Evolutionary conservation across 495 filamentous ascomycete species (phyloP).

Genomic region (Xylaria telfairii): DNA sequence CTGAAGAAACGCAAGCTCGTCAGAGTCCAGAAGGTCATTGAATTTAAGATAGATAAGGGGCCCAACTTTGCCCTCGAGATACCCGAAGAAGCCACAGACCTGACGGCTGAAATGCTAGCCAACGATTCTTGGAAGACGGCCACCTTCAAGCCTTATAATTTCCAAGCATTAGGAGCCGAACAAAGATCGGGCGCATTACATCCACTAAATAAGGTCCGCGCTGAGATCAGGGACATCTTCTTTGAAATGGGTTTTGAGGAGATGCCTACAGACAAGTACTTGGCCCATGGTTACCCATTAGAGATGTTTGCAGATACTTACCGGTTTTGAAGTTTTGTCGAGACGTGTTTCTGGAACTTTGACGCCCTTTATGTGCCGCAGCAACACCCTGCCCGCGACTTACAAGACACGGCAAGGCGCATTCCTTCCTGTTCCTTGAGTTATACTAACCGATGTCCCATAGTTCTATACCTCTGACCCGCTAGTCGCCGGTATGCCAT

Average conservation of each 20-base stretch:
- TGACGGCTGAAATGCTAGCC: conserved; percentile 91
- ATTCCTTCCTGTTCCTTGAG: conserved; percentile 5
- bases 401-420: conserved; percentile 76
- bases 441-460: neutral
- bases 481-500: neutral
- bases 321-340: conserved; percentile 64
- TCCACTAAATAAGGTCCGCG: conserved; percentile 91
- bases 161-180: conserved; percentile 83
- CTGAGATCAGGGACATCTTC: conserved; percentile 97
- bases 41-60: conserved; percentile 82
- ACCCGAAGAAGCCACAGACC: conserved; percentile 91
- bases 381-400: conserved; percentile 95
- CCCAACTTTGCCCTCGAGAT: conserved; percentile 86
- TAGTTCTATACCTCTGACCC: conserved; percentile 9
- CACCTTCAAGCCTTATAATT: conserved; percentile 96
- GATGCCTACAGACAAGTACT: conserved; percentile 76
- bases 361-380: conserved; percentile 97
- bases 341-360: conserved; percentile 99
- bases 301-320: conserved; percentile 1
- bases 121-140: conserved; percentile 83
- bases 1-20: conserved; percentile 64
- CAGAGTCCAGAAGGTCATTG: conserved; percentile 68
- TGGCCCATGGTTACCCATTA: neutral
- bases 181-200: conserved; percentile 85
- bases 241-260: conserved; percentile 91